phyloP scores from a whole-genome alignment of 2,329 filamentous ascomycete species.

The Trichoderma koningii region DNA sequence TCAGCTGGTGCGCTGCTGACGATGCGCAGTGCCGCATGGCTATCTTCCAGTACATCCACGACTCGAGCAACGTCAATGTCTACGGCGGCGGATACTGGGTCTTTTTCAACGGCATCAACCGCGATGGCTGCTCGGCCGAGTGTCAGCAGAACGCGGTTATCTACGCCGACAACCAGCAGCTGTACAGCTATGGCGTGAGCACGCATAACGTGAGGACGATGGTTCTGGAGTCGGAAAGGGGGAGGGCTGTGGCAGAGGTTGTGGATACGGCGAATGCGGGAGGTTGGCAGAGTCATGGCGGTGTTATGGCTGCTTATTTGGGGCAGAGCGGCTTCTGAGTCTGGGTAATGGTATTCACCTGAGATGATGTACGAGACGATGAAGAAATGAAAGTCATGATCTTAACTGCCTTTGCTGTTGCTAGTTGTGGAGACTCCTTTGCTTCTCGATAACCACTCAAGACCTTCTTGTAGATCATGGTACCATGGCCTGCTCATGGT shows the following conservation, averaged over 20 bases:
- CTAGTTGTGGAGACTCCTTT: not conserved
- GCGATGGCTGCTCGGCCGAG: conserved; percentile 27
- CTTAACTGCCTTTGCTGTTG: not conserved
- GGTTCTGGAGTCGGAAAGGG: conserved; percentile 34
- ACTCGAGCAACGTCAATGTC: conserved; percentile 29
- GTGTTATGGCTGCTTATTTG: conserved; percentile 38
- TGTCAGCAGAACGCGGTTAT: conserved; percentile 31
- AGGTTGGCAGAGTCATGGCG: conserved; percentile 35
- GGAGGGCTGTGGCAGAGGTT: conserved; percentile 27
- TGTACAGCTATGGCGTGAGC: conserved; percentile 37
- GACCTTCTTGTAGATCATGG: not conserved
- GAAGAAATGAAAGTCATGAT: conserved; percentile 3
- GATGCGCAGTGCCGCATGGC: conserved; percentile 31
- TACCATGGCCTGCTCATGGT: not conserved
- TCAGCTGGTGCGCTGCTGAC: conserved; percentile 36
- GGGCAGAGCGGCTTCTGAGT: conserved; percentile 22
- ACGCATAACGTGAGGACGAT: conserved; percentile 37
- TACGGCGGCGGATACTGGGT: conserved; percentile 36
- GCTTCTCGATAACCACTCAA: conserved; percentile 6
- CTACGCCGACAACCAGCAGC: conserved; percentile 29
- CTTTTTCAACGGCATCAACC: conserved; percentile 33
- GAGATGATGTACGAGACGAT: not conserved
- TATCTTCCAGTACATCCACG: conserved; percentile 28
- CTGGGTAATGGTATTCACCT: too few relatives aligned
- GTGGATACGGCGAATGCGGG: conserved; percentile 34